Conservation (phyloP, 1,139 yeast genomes). For the Pneumocystis murina region DNA sequence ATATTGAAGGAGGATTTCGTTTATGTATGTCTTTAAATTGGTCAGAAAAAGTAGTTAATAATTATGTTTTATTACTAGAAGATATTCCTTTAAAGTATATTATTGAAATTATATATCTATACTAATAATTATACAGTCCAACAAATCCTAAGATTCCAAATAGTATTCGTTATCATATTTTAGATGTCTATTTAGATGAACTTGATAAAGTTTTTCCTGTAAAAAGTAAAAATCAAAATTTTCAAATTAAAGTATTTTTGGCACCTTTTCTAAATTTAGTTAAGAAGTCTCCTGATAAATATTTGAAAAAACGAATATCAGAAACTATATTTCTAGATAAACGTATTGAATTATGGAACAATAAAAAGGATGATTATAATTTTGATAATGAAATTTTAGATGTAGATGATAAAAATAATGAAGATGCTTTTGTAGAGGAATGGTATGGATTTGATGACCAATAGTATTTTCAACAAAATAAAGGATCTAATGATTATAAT, state of each 20-base stretch:
- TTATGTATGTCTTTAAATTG: neutral
- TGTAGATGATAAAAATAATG: neutral
- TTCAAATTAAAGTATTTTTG: constrained; percentile 44
- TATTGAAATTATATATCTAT: constrained; percentile 25
- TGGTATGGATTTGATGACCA: neutral
- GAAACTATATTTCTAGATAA: constrained; percentile 53
- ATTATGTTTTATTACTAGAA: neutral
- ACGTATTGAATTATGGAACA: constrained; percentile 28
- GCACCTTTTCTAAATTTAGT: constrained; percentile 44
- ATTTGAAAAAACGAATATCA: constrained; percentile 48
- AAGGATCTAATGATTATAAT: neutral
- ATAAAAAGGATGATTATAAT: neutral
- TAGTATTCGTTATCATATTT: constrained; percentile 71
- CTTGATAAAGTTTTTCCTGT: constrained; percentile 50
- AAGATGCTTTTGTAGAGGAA: neutral
- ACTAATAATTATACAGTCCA: constrained; percentile 12
- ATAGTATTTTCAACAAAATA: neutral
- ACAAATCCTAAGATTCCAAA: constrained; percentile 37
- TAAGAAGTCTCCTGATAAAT: constrained; percentile 39
- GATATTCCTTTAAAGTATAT: constrained; percentile 3
- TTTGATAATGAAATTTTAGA: neutral
- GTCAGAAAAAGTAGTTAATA: neutral
- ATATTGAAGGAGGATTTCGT: constrained; percentile 40
- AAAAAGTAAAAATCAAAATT: constrained; percentile 23
- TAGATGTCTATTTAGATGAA: constrained; percentile 77